Base-by-base conservation (phyloP, 129 eudicot species). In the Escallonia herrerae region DNA sequence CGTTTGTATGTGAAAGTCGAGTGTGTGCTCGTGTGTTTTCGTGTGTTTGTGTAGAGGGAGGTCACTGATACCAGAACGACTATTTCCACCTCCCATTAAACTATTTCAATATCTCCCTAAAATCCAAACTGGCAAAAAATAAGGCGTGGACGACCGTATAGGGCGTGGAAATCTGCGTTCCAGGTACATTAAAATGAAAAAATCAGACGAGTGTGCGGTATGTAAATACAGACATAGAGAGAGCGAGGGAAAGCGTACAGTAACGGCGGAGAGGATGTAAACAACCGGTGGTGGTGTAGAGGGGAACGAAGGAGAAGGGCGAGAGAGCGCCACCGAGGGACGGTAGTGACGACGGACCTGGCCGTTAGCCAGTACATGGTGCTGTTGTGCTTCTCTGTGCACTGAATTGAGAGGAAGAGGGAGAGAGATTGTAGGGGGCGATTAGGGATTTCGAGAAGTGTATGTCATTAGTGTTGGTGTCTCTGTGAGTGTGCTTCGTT, bases 281-380 rank as follows among this genome's bases (percentile, higher is more conserved):
- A 68, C 6, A 51, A 54, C 48, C 73, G 79, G 39, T 48, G 59
- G 48, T 40, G 80, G 56, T 22, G 33, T 0, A 74, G 68, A 69
- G 82, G 83, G 52, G 72, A 68, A 45, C 80, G 69, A 63, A 72
- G 71, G 63, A 84, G 75, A 59, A 79, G 80, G 71, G 83, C 76
- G 51, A 86, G 48, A 39, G 87, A 78, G 46, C 97, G 97, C 87
- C 87, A 87, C 50, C 81, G 82, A 7, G 82, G 89, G 43, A 75
- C 66, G 56, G 83, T 56, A 51, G 74, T 58, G 69, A 75, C 84
- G 68, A 75, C 71, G 77, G 74, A 71, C 58, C 75, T 81, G 41
- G 88, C 78, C 47, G 79, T 62, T 4, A 78, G 47, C 88, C 86
- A 61, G 72, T 75, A 77, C 95, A 83, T 83, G 46, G 39, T 64